Evolutionary conservation across 2,329 filamentous ascomycete genomes (phyloP).

Genomic region (Penicillium sp.): DNA sequence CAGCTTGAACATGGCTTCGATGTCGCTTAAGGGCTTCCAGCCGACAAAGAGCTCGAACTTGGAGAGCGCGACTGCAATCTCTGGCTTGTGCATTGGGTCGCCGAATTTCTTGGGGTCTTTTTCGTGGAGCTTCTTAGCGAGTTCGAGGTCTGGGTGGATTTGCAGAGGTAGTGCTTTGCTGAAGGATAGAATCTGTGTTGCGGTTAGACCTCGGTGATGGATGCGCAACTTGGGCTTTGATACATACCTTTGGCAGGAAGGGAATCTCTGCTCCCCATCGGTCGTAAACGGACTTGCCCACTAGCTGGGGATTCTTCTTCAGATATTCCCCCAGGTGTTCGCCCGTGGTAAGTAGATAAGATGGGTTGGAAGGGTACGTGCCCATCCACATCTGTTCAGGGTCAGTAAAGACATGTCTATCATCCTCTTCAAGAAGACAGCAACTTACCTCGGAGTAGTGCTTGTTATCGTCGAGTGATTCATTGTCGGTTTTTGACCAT

Average conservation of each 20-base stretch:
- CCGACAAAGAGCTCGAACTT: conserved; percentile 74
- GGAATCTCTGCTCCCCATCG: conserved; percentile 65
- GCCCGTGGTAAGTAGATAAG: conserved; percentile 58
- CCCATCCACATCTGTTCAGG: conserved; percentile 66
- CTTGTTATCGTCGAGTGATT: conserved; percentile 62
- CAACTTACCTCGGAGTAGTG: conserved; percentile 58
- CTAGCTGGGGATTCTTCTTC: conserved; percentile 59
- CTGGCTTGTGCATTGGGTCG: conserved; percentile 74
- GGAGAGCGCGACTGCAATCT: conserved; percentile 68
- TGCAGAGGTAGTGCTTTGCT: conserved; percentile 71
- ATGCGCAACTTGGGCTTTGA: neutral
- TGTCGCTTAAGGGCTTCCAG: conserved; percentile 63
- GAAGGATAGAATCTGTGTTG: conserved; percentile 62
- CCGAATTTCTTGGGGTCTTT: conserved; percentile 63
- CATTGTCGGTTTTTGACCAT: conserved; percentile 60
- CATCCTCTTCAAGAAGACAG: neutral
- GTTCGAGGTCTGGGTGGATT: conserved; percentile 67
- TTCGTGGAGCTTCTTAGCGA: conserved; percentile 61
- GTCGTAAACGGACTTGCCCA: conserved; percentile 59
- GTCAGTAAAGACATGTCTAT: neutral
- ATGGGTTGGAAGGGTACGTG: conserved; percentile 68
- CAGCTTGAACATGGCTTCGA: conserved; percentile 56
- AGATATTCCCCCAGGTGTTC: conserved; percentile 64
- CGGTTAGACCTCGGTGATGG: neutral
- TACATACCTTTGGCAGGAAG: conserved; percentile 63